These are phyloP conservation scores for Aspergillus novoparasiticus DNA, from an alignment of 2,329 filamentous ascomycete species.

Conservation along the genomic window DNA sequence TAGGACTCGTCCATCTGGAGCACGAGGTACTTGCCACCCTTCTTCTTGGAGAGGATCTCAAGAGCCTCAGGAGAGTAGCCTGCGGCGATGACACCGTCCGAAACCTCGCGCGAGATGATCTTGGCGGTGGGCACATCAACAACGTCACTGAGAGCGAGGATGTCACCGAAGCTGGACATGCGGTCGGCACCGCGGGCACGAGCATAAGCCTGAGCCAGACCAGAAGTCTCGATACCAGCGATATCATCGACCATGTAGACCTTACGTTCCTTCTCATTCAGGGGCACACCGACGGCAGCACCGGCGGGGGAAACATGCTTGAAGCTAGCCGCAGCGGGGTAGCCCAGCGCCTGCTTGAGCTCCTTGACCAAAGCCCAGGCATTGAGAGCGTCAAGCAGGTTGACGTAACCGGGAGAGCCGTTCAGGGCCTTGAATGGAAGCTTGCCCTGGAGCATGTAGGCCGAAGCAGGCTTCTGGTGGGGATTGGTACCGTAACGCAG, in stretches of 20 bases:
- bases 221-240: slow-evolving; percentile 79
- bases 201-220: slow-evolving; percentile 90
- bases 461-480: slow-evolving; percentile 94
- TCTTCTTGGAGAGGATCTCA: slow-evolving; percentile 94
- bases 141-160: slow-evolving; percentile 88
- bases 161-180: slow-evolving; percentile 97
- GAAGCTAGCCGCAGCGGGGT: slow-evolving; percentile 93
- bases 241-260: slow-evolving; percentile 99
- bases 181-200: slow-evolving; percentile 93
- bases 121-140: slow-evolving; percentile 92
- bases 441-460: slow-evolving; percentile 70
- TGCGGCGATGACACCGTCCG: slow-evolving; percentile 92
- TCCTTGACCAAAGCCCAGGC: slow-evolving; percentile 97
- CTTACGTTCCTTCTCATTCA: slow-evolving; percentile 86
- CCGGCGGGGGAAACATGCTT: slow-evolving; percentile 98
- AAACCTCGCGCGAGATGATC: slow-evolving; percentile 98
- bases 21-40: slow-evolving; percentile 94
- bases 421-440: slow-evolving; percentile 94
- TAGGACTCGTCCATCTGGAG: slow-evolving; percentile 92
- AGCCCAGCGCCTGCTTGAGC: slow-evolving; percentile 82
- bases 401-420: slow-evolving; percentile 94
- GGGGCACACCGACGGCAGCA: slow-evolving; percentile 86
- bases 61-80: slow-evolving; percentile 83
- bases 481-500: slow-evolving; percentile 97
- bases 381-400: slow-evolving; percentile 93